Evolutionary conservation across 495 filamentous ascomycete species (phyloP), one percentile per base, ranked within the genome.

Genomic region (Sabuloglossum arenarium): DNA sequence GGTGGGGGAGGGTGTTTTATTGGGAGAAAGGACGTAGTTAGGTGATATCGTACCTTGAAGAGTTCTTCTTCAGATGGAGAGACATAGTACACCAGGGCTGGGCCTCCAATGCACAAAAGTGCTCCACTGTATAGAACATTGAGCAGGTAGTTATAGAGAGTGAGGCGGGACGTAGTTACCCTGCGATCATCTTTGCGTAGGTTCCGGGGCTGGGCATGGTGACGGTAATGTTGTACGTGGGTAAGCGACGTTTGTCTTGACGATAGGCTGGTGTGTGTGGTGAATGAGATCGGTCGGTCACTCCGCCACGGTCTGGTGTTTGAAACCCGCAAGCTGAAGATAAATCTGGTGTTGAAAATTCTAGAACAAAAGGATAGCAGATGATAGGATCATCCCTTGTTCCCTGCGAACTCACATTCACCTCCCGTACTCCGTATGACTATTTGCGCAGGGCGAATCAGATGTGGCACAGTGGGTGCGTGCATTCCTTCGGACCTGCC

Each of bases 41-140:
- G 6, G 9, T 8, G 25, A 14, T 25, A 28, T 49, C 66, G 51
- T 65, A 75, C 77, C 64, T 74, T 75, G 72, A 94, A 86, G 9
- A 97, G 73, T 69, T 96, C 88, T 66, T 95, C 91, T 60, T 95
- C 87, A 6, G 86, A 79, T 3, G 93, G 91, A 53, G 79, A 77
- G 37, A 97, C 71, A 60, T 77, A 93, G 64, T 77, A 72, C n/a
- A 88, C 79, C 47, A 96, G 69, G 4, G 85, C 83, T 30, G 90
- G 90, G 25, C 91, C 91, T 39, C 91, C 91, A 59, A 94, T 71
- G 67, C 76, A 79, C 49, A 88, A 70, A 31, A 73, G 71, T 30
- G 70, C 73, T 49, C 81, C 82, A 45, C 89, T 96, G 61, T 59
- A 54, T 27, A 10, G 0, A 70, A 57, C 69, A 65, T 53, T 66